Conservation (phyloP, 768 basidiomycete species). For the Rhizopogon vesiculosus region DNA sequence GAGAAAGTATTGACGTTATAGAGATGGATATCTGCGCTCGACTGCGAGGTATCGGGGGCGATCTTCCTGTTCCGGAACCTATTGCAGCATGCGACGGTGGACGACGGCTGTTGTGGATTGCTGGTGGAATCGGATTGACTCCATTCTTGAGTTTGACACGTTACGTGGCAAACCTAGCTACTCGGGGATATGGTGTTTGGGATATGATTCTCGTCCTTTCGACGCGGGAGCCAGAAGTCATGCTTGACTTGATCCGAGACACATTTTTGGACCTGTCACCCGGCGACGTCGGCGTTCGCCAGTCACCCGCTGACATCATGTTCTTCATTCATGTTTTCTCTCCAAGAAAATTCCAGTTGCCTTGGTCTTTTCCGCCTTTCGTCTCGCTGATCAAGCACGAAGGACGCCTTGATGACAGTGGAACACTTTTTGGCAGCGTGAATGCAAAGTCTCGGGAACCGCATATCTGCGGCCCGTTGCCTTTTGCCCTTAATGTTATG, state of each 20-base stretch:
- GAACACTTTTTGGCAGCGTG: constrained; percentile 15
- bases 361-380: constrained; percentile 6
- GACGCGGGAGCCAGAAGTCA: constrained; percentile 49
- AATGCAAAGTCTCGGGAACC: constrained; percentile 11
- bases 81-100: constrained; percentile 19
- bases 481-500: constrained; percentile 19
- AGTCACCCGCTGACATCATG: constrained; percentile 4
- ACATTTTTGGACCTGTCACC: constrained; percentile 13
- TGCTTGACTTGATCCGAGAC: constrained; percentile 37
- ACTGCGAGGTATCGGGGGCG: constrained; percentile 51
- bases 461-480: constrained; percentile 20
- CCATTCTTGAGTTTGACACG: constrained; percentile 55
- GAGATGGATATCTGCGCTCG: constrained; percentile 36
- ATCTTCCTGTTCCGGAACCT: constrained; percentile 30
- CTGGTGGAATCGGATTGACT: constrained; percentile 62
- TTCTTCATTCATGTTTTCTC: constrained; percentile 16
- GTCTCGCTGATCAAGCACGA: constrained; percentile 10
- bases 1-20: constrained; percentile 10
- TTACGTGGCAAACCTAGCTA: constrained; percentile 11
- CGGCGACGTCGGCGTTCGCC: not conserved
- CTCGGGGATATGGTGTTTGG: constrained; percentile 17
- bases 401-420: constrained; percentile 14
- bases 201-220: constrained; percentile 48
- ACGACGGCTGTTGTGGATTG: constrained; percentile 47
- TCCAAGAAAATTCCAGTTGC: not conserved